phyloP scores from a whole-genome alignment of 1,139 yeast genomes.

The Candida sp. region DNA sequence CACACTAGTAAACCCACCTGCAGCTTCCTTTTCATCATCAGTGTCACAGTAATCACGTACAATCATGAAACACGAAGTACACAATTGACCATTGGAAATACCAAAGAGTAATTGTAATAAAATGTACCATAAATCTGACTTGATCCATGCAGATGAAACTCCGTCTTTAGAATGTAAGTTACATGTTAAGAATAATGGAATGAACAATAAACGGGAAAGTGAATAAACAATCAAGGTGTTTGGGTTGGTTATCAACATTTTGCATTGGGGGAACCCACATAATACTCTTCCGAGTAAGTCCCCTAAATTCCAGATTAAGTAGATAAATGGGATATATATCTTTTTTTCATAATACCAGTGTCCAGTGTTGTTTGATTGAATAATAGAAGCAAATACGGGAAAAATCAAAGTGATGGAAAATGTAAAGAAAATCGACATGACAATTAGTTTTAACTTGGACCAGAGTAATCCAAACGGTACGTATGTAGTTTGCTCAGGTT shows the following conservation, averaged over 20 bases:
- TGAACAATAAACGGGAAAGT: slow-evolving; percentile 47
- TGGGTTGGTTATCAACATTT: slow-evolving; percentile 37
- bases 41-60: slow-evolving; percentile 59
- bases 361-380: slow-evolving; percentile 48
- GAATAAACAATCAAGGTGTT: slow-evolving; percentile 48
- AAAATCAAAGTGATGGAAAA: slow-evolving; percentile 77
- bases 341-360: slow-evolving; percentile 37
- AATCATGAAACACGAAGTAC: slow-evolving; percentile 79
- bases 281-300: slow-evolving; percentile 75
- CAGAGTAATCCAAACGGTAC: slow-evolving; percentile 53
- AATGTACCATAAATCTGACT: slow-evolving; percentile 68
- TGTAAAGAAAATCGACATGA: slow-evolving; percentile 66
- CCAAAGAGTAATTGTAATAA: slow-evolving; percentile 77
- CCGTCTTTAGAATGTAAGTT: slow-evolving; percentile 40
- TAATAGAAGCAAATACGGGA: slow-evolving; percentile 85
- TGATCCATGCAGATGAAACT: slow-evolving; percentile 32
- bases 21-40: slow-evolving; percentile 79
- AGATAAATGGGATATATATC: slow-evolving; percentile 72
- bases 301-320: slow-evolving; percentile 83
- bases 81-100: slow-evolving; percentile 79
- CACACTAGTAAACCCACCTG: slow-evolving; percentile 88
- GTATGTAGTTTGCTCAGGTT: slow-evolving; percentile 17
- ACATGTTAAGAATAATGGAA: slow-evolving; percentile 69
- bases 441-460: slow-evolving; percentile 59
- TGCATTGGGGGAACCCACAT: slow-evolving; percentile 52